Conservation (phyloP, 257 asterid species). For the Catharanthus roseus region DNA sequence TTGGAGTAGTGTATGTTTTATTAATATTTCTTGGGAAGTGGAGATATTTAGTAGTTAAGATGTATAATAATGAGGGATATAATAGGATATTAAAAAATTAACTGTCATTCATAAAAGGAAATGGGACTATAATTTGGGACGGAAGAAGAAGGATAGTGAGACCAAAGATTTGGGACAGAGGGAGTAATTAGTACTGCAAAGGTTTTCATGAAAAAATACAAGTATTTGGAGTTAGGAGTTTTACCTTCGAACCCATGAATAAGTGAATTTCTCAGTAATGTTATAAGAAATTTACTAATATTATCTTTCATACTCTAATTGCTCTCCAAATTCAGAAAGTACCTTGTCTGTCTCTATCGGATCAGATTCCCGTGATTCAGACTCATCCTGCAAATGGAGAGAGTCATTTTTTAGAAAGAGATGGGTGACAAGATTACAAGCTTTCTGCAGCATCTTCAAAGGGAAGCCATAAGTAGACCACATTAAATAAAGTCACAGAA, state of each 20-base stretch:
- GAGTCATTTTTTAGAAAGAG: background rate
- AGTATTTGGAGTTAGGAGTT: background rate
- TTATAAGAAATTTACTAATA: background rate
- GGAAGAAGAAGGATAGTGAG: no score
- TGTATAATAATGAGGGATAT: no score
- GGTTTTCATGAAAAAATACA: background rate
- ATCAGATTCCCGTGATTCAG: constrained; percentile 75
- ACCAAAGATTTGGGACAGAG: no score
- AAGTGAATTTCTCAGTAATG: background rate
- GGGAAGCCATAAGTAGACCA: background rate
- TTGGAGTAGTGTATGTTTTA: no score
- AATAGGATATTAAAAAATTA: no score
- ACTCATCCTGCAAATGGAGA: constrained; percentile 63
- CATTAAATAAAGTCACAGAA: background rate
- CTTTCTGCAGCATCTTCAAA: background rate
- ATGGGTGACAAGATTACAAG: background rate
- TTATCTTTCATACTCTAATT: background rate
- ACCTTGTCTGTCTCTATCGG: constrained; percentile 54
- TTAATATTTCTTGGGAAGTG: no score
- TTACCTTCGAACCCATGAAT: background rate
- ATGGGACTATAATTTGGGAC: no score
- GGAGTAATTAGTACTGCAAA: background rate
- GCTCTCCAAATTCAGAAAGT: constrained; percentile 6
- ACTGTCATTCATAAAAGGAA: no score
- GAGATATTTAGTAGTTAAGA: no score